Percentiles rank a stretch among this genome's conserved stretches.
Evolutionary conservation across 768 basidiomycete species (phyloP).

Genomic region (Lactarius evosmus): DNA sequence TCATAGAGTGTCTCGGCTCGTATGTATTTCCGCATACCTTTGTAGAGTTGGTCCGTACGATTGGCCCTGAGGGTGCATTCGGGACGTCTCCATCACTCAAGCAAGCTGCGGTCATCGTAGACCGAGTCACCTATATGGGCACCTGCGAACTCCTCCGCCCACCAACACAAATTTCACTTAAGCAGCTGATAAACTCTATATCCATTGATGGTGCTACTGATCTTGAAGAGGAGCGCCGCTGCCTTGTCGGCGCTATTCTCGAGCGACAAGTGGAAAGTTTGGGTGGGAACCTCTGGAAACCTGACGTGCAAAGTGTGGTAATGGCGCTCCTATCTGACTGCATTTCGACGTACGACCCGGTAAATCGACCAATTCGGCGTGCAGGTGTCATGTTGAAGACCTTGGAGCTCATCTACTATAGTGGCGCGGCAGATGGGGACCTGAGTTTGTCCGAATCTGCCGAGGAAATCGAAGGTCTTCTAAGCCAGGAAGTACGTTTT

Average conservation of each 20-base stretch:
- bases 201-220: background rate
- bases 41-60: conserved; percentile 24
- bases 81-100: conserved; percentile 43
- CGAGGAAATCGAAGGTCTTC: conserved; percentile 37
- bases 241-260: conserved; percentile 52
- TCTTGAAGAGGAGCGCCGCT: conserved; percentile 16
- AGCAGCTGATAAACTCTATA: conserved; percentile 18
- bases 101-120: conserved; percentile 59
- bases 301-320: conserved; percentile 45
- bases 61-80: conserved; percentile 37
- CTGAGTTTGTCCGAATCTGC: conserved; percentile 7
- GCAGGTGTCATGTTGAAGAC: conserved; percentile 53
- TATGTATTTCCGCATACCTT: conserved; percentile 29
- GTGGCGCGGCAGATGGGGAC: conserved; percentile 27
- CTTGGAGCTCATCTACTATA: conserved; percentile 52
- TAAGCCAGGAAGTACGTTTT: conserved; percentile 34
- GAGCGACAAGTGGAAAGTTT: conserved; percentile 60
- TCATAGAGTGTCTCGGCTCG: conserved; percentile 38
- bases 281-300: conserved; percentile 55
- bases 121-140: conserved; percentile 63
- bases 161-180: conserved; percentile 49
- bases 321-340: conserved; percentile 46
- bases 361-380: conserved; percentile 53
- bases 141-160: conserved; percentile 62
- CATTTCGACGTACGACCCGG: conserved; percentile 46